Conservation (phyloP, 129 eudicot genomes). For the Smallanthus sonchifolius region DNA sequence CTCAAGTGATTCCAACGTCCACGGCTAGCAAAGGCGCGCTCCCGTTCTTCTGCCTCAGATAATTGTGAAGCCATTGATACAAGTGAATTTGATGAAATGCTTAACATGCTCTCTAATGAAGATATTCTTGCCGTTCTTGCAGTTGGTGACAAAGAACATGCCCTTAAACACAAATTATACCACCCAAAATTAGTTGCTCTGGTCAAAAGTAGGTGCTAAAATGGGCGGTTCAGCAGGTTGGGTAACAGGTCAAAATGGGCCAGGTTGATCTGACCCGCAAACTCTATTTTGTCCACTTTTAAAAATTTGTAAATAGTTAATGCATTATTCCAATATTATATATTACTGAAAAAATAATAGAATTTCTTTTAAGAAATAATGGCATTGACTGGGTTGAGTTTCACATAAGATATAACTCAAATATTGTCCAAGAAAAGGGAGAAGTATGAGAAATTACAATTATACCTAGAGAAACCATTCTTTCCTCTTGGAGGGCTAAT, state of each 20-base stretch:
- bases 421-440: neutral
- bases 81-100: slow-evolving; percentile 88
- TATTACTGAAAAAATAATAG: neutral
- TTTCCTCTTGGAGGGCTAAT: slow-evolving; percentile 90
- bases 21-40: slow-evolving; percentile 73
- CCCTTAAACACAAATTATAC: slow-evolving; percentile 44
- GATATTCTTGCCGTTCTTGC: slow-evolving; percentile 91
- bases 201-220: slow-evolving; percentile 3
- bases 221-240: neutral
- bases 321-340: neutral
- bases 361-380: neutral
- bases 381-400: neutral
- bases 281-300: neutral
- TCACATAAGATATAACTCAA: neutral
- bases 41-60: slow-evolving; percentile 98
- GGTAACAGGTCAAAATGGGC: neutral
- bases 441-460: neutral
- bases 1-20: slow-evolving; percentile 96
- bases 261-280: neutral
- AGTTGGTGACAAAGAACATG: slow-evolving; percentile 79
- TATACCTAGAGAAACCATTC: slow-evolving; percentile 79
- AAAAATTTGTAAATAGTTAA: neutral
- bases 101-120: slow-evolving; percentile 85
- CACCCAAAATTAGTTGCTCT: slow-evolving; percentile 5
- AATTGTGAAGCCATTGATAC: slow-evolving; percentile 99